phyloP scores from a whole-genome alignment of 306 rosid genomes.

The Astragalus glycyphyllos region DNA sequence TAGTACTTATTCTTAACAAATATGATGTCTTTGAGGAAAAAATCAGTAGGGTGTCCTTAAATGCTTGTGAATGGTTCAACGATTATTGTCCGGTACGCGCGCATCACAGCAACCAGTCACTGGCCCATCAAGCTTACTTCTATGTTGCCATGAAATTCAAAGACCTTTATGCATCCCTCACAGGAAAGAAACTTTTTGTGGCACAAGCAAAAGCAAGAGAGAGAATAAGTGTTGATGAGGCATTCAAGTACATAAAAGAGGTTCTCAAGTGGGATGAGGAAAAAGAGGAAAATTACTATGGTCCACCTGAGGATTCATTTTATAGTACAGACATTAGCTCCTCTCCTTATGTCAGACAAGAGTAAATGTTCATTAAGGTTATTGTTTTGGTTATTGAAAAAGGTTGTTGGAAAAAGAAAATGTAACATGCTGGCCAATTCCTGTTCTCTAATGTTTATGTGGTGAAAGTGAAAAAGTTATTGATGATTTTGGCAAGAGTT shows the following conservation, averaged over 20 bases:
- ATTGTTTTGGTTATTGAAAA: constrained; percentile 22
- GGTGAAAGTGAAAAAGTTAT: constrained; percentile 42
- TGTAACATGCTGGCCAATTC: constrained; percentile 41
- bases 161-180: constrained; percentile 83
- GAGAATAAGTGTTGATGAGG: constrained; percentile 75
- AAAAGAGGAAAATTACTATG: constrained; percentile 78
- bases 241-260: constrained; percentile 90
- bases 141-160: constrained; percentile 97
- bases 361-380: constrained; percentile 41
- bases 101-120: constrained; percentile 69
- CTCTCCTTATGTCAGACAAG: constrained; percentile 79
- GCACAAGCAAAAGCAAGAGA: constrained; percentile 92
- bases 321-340: constrained; percentile 95
- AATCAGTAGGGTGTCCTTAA: constrained; percentile 60
- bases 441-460: constrained; percentile 40
- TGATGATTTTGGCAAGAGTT: constrained; percentile 45
- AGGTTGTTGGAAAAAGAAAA: constrained; percentile 19
- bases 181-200: constrained; percentile 76
- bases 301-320: constrained; percentile 89
- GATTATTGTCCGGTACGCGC: constrained; percentile 77
- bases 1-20: constrained; percentile 84
- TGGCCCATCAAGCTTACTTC: constrained; percentile 92
- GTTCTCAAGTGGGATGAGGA: constrained; percentile 98
- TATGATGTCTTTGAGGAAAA: constrained; percentile 88
- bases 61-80: constrained; percentile 80